These are phyloP conservation scores for Secale cereale DNA, from an alignment of 176 grass and related monocot genomes.

Conservation along the genomic window DNA sequence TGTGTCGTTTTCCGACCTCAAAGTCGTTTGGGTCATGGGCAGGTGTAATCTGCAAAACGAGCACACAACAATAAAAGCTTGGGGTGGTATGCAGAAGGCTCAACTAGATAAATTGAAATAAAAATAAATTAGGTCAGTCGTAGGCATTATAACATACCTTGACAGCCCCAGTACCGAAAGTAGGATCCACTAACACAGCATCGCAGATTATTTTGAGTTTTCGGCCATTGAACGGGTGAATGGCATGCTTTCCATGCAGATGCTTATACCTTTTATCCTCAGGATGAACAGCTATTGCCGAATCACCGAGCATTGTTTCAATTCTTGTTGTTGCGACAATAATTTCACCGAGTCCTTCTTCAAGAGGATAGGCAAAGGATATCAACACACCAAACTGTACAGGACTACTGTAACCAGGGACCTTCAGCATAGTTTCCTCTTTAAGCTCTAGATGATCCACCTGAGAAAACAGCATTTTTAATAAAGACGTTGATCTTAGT, in stretches of 20 bases:
- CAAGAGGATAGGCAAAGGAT: conserved; percentile 86
- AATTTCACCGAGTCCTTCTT: conserved; percentile 73
- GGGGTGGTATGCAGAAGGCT: neutral
- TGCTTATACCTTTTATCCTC: conserved; percentile 69
- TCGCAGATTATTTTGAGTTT: conserved; percentile 80
- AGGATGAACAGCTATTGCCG: conserved; percentile 86
- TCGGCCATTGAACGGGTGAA: conserved; percentile 78
- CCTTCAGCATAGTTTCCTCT: conserved; percentile 60
- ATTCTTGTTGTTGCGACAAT: conserved; percentile 82
- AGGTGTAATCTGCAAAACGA: conserved; percentile 68
- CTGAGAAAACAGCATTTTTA: conserved; percentile 35
- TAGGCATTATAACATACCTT: conserved; percentile 43
- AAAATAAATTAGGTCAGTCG: neutral
- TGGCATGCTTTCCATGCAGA: conserved; percentile 68
- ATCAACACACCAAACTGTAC: conserved; percentile 92
- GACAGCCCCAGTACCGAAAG: conserved; percentile 86
- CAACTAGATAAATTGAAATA: conserved; percentile 9
- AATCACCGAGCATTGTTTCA: conserved; percentile 90
- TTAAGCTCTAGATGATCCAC: conserved; percentile 77
- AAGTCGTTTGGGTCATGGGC: conserved; percentile 91
- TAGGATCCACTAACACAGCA: conserved; percentile 67
- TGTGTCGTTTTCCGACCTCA: conserved; percentile 82
- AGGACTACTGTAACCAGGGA: conserved; percentile 54
- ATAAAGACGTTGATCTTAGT: neutral
- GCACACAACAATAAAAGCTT: neutral